Evolutionary conservation across 2,329 filamentous ascomycete species (phyloP), one percentile per base, ranked within the genome.

Genomic region (Colletotrichum sp.): DNA sequence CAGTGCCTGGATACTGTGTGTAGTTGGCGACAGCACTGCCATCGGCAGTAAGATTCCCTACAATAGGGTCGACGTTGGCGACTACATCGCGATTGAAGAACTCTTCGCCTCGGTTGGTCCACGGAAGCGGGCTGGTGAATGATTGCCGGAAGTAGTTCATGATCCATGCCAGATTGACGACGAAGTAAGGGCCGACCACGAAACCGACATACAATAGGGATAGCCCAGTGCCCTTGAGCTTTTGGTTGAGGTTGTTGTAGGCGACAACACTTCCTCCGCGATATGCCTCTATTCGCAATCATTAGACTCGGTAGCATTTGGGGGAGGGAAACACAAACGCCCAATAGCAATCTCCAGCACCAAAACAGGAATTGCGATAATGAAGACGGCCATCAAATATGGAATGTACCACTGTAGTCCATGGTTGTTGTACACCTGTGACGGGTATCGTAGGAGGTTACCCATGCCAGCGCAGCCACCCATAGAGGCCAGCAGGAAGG

Each of bases 291-390:
- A 13, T 52, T 21, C n/a, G 1, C 43, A 21, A 24, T 52, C 0
- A 52, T 52, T 52, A 52, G 43, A 21, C n/a, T 7, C 6, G 4
- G n/a, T 4, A 21, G 43, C n/a, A 7, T 21, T 52, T 7, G n/a
- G 43, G 43, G 43, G n/a, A 21, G n/a, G 10, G 43, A 13, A 52
- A 52, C n/a, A 52, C 43, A 21, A 52, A 52, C 43, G 94, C 62
- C 95, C 95, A 68, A 94, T 95, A 69, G 94, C 94, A 66, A 91
- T 90, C 79, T 92, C 90, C 26, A 91, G 86, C 14, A 91, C 86
- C 48, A 91, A 84, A 0, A 87, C 85, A 0, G 90, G 90, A 59
- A 91, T 91, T 48, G 89, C 89, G 72, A 92, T 86, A 13, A 91
- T 81, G 73, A 90, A 88, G 18, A 91, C 85, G 7, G 88, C 88